These are phyloP conservation scores for Metroxylon sagu DNA, from an alignment of 176 grass and related monocot species.

Conservation along the genomic window DNA sequence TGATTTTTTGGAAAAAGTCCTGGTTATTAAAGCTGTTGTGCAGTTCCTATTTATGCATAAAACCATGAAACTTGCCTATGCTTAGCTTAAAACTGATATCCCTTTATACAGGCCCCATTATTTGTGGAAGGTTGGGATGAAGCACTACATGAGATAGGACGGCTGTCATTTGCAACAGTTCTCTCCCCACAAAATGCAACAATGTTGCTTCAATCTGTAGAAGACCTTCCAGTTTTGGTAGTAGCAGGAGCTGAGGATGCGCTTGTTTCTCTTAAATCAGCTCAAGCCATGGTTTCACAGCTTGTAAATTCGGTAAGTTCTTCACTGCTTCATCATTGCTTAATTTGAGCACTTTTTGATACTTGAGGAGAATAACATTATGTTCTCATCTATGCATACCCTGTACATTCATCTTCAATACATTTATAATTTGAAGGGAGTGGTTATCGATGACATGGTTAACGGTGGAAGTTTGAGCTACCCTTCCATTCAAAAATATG, in stretches of 20 bases:
- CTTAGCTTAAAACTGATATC: neutral
- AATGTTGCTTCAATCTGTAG: constrained; percentile 64
- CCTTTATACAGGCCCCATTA: constrained; percentile 54
- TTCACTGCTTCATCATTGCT: too few species aligned
- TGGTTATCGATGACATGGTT: too few species aligned
- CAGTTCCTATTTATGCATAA: too few species aligned
- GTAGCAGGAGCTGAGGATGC: constrained; percentile 80
- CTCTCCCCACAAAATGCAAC: constrained; percentile 58
- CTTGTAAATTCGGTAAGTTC: constrained; percentile 80
- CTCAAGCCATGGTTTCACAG: constrained; percentile 76
- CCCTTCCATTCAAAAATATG: too few species aligned
- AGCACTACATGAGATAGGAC: constrained; percentile 92
- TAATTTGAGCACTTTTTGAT: too few species aligned
- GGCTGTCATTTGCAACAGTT: constrained; percentile 81
- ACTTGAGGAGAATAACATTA: too few species aligned
- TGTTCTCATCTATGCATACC: too few species aligned
- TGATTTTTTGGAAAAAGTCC: too few species aligned
- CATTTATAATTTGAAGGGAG: too few species aligned
- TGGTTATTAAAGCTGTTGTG: too few species aligned
- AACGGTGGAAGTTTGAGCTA: too few species aligned
- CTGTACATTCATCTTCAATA: too few species aligned
- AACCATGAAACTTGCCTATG: neutral
- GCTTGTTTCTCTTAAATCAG: constrained; percentile 72
- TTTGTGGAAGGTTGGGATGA: constrained; percentile 97
- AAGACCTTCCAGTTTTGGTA: constrained; percentile 74